Evolutionary conservation across 352 stramenopile species (phyloP).

Genomic region (Phytophthora syringae): DNA sequence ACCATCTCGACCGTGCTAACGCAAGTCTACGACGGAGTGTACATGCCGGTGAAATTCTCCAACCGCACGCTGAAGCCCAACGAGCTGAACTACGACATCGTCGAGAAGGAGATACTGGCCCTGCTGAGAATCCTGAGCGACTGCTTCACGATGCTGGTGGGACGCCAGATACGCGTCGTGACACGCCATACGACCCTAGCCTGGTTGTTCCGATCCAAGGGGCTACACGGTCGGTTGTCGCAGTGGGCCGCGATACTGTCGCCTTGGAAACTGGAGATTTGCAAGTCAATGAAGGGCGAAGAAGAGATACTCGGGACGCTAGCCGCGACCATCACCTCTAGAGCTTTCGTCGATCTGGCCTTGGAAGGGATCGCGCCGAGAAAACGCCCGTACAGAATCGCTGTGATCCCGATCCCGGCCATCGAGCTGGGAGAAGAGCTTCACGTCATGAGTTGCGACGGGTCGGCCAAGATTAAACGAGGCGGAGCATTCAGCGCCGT

Average conservation of each 20-base stretch:
- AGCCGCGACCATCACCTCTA: too few relatives aligned
- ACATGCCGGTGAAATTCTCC: too few relatives aligned
- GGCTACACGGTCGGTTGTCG: too few relatives aligned
- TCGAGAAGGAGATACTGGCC: constrained; percentile 16
- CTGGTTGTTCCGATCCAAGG: neutral
- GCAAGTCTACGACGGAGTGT: too few relatives aligned
- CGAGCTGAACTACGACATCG: constrained; percentile 19
- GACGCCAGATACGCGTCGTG: constrained; percentile 13
- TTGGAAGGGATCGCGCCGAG: neutral
- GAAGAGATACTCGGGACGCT: too few relatives aligned
- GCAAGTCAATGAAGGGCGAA: too few relatives aligned
- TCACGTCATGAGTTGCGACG: constrained; percentile 10
- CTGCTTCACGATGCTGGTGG: constrained; percentile 14
- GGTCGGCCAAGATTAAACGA: constrained; percentile 6
- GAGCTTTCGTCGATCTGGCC: neutral
- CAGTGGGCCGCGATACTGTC: too few relatives aligned
- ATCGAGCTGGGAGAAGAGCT: neutral
- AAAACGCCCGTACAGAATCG: neutral
- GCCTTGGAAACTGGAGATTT: too few relatives aligned
- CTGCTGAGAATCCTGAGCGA: constrained; percentile 5
- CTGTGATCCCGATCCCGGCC: neutral
- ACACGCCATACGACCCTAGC: constrained; percentile 3
- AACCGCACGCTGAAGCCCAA: too few relatives aligned
- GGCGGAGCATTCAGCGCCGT: constrained; percentile 5
- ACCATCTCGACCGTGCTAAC: too few relatives aligned